Percentiles rank a stretch among this genome's conserved stretches.
Conservation (phyloP, 768 basidiomycete genomes). For the Phylloporus sp. region DNA sequence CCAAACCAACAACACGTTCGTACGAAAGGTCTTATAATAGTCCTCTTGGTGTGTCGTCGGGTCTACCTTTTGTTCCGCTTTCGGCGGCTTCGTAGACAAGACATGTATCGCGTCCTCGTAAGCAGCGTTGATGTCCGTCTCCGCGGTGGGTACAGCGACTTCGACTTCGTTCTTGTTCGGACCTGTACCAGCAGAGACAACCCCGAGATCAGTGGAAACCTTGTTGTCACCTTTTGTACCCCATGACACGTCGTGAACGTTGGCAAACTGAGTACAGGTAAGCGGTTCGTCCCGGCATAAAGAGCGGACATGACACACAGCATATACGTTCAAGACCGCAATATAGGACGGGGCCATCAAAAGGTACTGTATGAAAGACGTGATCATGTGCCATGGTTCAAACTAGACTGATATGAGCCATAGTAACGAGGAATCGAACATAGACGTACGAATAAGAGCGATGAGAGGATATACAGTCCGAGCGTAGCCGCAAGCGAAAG, state of each 20-base stretch:
- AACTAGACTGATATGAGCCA: slow-evolving; percentile 44
- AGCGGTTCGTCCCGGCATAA: background rate
- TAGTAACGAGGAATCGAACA: background rate
- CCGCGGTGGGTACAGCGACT: slow-evolving; percentile 76
- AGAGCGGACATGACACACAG: slow-evolving; percentile 35
- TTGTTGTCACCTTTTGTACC: slow-evolving; percentile 95
- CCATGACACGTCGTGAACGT: slow-evolving; percentile 92
- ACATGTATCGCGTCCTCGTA: slow-evolving; percentile 91
- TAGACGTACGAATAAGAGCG: slow-evolving; percentile 73
- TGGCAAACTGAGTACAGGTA: slow-evolving; percentile 54
- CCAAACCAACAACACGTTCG: slow-evolving; percentile 87
- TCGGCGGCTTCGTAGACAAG: slow-evolving; percentile 71
- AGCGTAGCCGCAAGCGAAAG: slow-evolving; percentile 82
- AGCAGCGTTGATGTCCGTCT: slow-evolving; percentile 83
- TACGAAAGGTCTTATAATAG: slow-evolving; percentile 85
- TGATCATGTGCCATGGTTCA: slow-evolving; percentile 99
- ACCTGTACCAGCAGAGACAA: slow-evolving; percentile 55
- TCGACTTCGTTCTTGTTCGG: slow-evolving; percentile 77
- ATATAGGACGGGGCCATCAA: slow-evolving; percentile 94
- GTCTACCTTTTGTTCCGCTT: slow-evolving; percentile 61
- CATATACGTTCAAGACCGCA: slow-evolving; percentile 88
- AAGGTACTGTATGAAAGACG: slow-evolving; percentile 89
- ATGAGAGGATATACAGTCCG: slow-evolving; percentile 81
- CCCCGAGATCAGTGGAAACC: slow-evolving; percentile 78
- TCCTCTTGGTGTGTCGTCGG: slow-evolving; percentile 67